phyloP scores from a whole-genome alignment of 2,329 filamentous ascomycete genomes.

The Daldinia sp. region DNA sequence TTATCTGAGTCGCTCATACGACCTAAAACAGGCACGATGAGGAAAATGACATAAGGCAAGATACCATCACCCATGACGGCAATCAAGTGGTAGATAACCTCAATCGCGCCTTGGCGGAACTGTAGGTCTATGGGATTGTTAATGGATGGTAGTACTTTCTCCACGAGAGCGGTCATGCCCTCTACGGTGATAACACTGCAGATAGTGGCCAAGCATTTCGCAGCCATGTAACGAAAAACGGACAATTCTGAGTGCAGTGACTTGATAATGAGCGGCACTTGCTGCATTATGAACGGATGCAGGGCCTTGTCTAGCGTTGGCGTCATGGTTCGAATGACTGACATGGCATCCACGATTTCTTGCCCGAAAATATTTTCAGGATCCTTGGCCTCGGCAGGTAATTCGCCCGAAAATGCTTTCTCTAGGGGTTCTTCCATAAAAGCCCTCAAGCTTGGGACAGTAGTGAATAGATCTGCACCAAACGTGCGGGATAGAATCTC shows the following conservation, averaged over 20 bases:
- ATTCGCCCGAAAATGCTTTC: conserved; percentile 74
- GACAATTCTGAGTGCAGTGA: conserved; percentile 88
- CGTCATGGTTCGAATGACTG: conserved; percentile 88
- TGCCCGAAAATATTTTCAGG: conserved; percentile 82
- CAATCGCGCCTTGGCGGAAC: conserved; percentile 90
- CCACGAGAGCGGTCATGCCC: conserved; percentile 94
- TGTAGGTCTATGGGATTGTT: conserved; percentile 89
- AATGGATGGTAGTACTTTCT: conserved; percentile 90
- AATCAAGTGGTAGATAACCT: conserved; percentile 95
- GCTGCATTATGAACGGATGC: conserved; percentile 79
- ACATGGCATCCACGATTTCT: conserved; percentile 92
- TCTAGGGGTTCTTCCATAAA: conserved; percentile 85
- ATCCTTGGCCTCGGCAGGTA: conserved; percentile 77
- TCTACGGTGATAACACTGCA: conserved; percentile 96
- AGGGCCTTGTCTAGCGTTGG: conserved; percentile 83
- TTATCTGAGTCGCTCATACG: conserved; percentile 99
- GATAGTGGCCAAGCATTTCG: conserved; percentile 95
- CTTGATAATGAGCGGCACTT: conserved; percentile 86
- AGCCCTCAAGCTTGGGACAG: conserved; percentile 80
- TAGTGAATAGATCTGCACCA: conserved; percentile 78
- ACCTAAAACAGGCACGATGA: conserved; percentile 95
- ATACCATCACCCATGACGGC: conserved; percentile 98
- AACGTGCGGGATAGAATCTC: conserved; percentile 87
- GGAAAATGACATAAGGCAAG: conserved; percentile 96
- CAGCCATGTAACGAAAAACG: conserved; percentile 94